phyloP scores from a whole-genome alignment of 202 grass and related monocot species.

The Setaria viridis region DNA sequence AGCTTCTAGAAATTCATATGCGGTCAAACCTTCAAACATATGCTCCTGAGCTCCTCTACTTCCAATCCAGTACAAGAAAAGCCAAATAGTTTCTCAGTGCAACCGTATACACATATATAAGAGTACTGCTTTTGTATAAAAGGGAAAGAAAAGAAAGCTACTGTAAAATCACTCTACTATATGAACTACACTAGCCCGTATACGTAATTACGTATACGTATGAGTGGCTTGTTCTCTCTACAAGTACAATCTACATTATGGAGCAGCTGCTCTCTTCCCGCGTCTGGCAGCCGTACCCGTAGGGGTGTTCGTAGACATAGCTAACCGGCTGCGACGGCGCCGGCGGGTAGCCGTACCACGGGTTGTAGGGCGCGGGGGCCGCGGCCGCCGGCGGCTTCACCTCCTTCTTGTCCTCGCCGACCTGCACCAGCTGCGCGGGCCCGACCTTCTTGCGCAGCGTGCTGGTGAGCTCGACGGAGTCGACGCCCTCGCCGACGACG shows the following conservation, averaged over 20 bases:
- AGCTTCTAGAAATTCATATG: not conserved
- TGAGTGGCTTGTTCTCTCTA: not conserved
- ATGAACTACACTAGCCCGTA: not conserved
- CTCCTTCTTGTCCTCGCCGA: slow-evolving; percentile 42
- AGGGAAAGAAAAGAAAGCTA: not conserved
- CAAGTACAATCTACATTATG: slow-evolving; percentile 17
- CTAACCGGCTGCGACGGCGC: not conserved
- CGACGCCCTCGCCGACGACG: slow-evolving; percentile 61
- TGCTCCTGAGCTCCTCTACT: not conserved
- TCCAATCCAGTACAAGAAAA: not conserved
- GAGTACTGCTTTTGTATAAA: no score
- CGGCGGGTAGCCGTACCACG: not conserved
- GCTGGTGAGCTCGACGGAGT: slow-evolving; percentile 53
- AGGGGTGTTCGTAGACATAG: not conserved
- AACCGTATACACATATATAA: not conserved
- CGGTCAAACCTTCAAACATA: not conserved
- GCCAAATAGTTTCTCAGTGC: not conserved
- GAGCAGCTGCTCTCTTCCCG: not conserved
- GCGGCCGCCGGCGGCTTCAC: not conserved
- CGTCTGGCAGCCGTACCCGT: not conserved
- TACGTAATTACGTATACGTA: not conserved
- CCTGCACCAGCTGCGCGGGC: slow-evolving; percentile 45
- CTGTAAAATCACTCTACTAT: no score
- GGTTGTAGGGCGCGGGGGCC: not conserved
- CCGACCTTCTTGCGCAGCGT: slow-evolving; percentile 63